Conservation (phyloP, 2,329 filamentous ascomycete species). For the Chlorencoelia australis region DNA sequence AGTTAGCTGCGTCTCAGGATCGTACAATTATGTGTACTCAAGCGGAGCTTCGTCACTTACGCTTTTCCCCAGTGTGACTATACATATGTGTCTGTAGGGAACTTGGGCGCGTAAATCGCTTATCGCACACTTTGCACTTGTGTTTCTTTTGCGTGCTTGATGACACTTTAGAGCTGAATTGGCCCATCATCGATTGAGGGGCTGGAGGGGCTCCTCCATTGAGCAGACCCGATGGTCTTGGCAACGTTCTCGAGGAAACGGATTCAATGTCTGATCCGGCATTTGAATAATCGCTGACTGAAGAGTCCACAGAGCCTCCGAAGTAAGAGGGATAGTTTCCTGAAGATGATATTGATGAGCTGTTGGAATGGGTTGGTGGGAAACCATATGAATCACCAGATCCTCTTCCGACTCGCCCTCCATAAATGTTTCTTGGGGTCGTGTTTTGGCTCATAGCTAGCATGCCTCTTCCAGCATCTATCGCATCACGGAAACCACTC, state of each 20-base stretch:
- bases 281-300: constrained; percentile 87
- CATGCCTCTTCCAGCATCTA: constrained; percentile 92
- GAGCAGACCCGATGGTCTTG: constrained; percentile 61
- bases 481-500: constrained; percentile 71
- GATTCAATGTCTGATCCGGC: constrained; percentile 78
- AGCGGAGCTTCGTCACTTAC: constrained; percentile 43
- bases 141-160: constrained; percentile 98
- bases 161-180: constrained; percentile 94
- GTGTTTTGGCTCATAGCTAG: constrained; percentile 93
- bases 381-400: constrained; percentile 87
- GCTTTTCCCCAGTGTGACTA: constrained; percentile 96
- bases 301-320: constrained; percentile 72
- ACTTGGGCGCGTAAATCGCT: constrained; percentile 89
- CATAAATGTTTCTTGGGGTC: constrained; percentile 84
- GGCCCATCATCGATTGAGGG: constrained; percentile 95
- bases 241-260: constrained; percentile 70
- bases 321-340: constrained; percentile 78
- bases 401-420: constrained; percentile 53
- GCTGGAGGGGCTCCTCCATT: constrained; percentile 60
- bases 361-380: constrained; percentile 71
- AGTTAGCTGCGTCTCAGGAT: too few species aligned
- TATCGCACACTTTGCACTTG: constrained; percentile 98
- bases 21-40: too few species aligned
- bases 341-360: constrained; percentile 81
- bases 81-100: constrained; percentile 98